Evolutionary conservation across 2,329 filamentous ascomycete genomes (phyloP).

Genomic region (Aspergillus texensis): DNA sequence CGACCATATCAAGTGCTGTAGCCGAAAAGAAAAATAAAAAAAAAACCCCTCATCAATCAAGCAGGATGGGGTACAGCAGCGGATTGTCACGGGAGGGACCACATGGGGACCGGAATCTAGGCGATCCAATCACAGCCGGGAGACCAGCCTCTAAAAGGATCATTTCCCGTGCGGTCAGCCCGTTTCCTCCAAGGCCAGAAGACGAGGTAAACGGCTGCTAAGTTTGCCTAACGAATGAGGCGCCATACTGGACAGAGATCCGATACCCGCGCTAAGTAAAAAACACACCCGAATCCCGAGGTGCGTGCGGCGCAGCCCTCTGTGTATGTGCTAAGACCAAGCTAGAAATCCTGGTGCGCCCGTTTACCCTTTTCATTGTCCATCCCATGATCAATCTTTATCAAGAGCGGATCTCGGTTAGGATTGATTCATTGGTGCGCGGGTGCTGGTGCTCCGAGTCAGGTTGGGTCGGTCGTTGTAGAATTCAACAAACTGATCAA

Average conservation of each 20-base stretch:
- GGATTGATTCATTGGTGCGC: neutral
- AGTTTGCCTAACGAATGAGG: constrained; percentile 6
- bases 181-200: neutral
- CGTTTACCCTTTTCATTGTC: neutral
- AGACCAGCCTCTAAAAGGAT: constrained; percentile 8
- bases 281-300: constrained; percentile 7
- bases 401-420: neutral
- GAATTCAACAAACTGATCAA: neutral
- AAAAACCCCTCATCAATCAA: constrained; percentile 4
- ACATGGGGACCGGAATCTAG: constrained; percentile 12
- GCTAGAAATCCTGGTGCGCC: neutral
- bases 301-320: neutral
- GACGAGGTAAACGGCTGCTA: constrained; percentile 13
- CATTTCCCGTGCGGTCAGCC: constrained; percentile 15
- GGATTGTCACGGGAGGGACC: constrained; percentile 15
- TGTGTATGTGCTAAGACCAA: neutral
- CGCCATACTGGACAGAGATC: constrained; percentile 10
- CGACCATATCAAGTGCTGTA: neutral
- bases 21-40: neutral
- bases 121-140: constrained; percentile 5
- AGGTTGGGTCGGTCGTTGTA: neutral
- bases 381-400: constrained; percentile 1
- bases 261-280: constrained; percentile 6
- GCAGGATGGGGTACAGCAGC: constrained; percentile 12
- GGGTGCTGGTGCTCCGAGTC: neutral